These are phyloP conservation scores for Boletus subcaerulescens DNA, from an alignment of 768 basidiomycete species.

Conservation along the genomic window DNA sequence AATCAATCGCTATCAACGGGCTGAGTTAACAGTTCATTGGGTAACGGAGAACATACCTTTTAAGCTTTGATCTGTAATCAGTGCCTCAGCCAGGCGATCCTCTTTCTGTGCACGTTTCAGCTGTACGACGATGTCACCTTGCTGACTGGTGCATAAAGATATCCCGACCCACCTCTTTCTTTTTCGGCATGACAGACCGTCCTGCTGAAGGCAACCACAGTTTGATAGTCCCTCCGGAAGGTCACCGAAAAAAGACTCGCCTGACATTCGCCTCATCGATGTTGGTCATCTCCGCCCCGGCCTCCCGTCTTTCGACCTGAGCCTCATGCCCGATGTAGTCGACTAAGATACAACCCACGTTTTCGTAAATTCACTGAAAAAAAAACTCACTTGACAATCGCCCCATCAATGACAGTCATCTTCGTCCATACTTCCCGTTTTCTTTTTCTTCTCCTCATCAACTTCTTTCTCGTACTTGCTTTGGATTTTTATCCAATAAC, in stretches of 20 bases:
- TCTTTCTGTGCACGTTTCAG: constrained; percentile 78
- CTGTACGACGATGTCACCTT: constrained; percentile 34
- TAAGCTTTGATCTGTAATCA: constrained; percentile 82
- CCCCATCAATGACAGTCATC: constrained; percentile 63
- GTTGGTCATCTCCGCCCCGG: too few species aligned
- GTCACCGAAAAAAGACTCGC: too few species aligned
- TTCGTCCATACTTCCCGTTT: constrained; percentile 56
- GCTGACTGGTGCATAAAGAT: constrained; percentile 1
- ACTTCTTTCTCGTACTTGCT: constrained; percentile 86
- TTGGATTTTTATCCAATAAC: constrained; percentile 89
- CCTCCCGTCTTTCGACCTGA: constrained; percentile 49
- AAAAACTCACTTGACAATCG: constrained; percentile 62
- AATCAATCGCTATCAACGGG: constrained; percentile 40
- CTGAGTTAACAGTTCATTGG: constrained; percentile 2
- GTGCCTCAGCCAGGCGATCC: constrained; percentile 73
- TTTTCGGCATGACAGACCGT: constrained; percentile 33
- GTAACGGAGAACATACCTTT: constrained; percentile 52
- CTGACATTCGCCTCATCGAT: too few species aligned
- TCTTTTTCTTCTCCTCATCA: constrained; percentile 61
- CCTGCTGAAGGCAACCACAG: too few species aligned
- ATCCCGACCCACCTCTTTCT: constrained; percentile 55
- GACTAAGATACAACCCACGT: constrained; percentile 36
- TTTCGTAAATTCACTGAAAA: constrained; percentile 5
- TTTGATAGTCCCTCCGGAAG: too few species aligned
- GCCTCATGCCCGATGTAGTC: constrained; percentile 73